Percentiles rank a stretch among this genome's conserved stretches.
phyloP scores from a whole-genome alignment of 345 rosid species.

The Combretum micranthum region DNA sequence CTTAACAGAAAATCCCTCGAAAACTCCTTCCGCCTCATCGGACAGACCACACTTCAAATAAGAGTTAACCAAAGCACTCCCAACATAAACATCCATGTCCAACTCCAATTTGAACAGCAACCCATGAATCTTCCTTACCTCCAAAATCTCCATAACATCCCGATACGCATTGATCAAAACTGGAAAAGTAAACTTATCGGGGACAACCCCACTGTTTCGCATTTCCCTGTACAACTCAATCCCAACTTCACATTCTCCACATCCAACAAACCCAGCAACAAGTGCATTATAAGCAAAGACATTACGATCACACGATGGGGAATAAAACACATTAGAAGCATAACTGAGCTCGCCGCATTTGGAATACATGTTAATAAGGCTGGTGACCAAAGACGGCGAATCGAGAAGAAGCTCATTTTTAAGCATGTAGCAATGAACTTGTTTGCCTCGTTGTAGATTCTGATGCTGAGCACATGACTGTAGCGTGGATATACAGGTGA shows the following conservation, averaged over 20 bases:
- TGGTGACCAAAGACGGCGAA: conserved; percentile 40
- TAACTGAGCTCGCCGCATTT: conserved; percentile 32
- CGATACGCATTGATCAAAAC: conserved; percentile 48
- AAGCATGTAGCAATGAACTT: conserved; percentile 43
- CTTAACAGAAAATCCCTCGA: conserved; percentile 45
- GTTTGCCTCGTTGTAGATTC: conserved; percentile 24
- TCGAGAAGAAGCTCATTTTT: conserved; percentile 27
- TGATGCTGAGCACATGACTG: conserved; percentile 41
- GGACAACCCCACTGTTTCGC: conserved; percentile 32
- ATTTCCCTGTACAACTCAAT: conserved; percentile 33
- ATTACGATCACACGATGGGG: conserved; percentile 18
- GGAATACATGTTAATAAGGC: conserved; percentile 62
- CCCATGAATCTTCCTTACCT: conserved; percentile 45
- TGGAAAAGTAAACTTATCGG: conserved; percentile 59
- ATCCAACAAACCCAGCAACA: conserved; percentile 41
- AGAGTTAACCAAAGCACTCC: conserved; percentile 37
- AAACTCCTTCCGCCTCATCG: conserved; percentile 44
- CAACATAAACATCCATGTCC: conserved; percentile 40
- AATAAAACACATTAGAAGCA: conserved; percentile 24
- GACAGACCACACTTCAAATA: conserved; percentile 31
- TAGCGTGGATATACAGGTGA: conserved; percentile 34
- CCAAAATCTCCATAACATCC: conserved; percentile 33
- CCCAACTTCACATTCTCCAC: conserved; percentile 32
- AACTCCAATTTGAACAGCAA: conserved; percentile 44
- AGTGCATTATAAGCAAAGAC: conserved; percentile 46